Percentiles rank a stretch among this genome's conserved stretches.
phyloP scores from a whole-genome alignment of 345 rosid genomes.

The Cardiospermum halicacabum region DNA sequence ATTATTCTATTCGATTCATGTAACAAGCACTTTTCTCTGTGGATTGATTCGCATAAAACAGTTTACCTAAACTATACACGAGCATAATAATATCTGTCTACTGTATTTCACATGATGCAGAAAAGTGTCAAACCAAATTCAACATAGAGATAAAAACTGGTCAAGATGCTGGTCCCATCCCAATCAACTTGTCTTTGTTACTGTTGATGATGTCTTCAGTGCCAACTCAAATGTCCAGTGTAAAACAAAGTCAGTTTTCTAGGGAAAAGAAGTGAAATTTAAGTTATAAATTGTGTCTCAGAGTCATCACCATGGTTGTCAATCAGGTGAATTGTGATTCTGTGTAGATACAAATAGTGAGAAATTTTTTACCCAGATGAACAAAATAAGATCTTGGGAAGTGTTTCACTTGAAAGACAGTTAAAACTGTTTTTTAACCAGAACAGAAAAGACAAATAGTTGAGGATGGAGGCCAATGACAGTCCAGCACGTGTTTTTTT shows the following conservation, averaged over 20 bases:
- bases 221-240: background rate
- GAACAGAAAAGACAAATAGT: slow-evolving; percentile 10
- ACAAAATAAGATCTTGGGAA: background rate
- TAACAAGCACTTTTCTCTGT: background rate
- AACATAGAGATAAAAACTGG: too few species aligned
- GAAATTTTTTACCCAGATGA: background rate
- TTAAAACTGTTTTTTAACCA: slow-evolving; percentile 11
- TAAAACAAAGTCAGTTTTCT: background rate
- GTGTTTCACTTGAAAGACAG: background rate
- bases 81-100: too few species aligned
- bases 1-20: background rate
- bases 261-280: too few species aligned
- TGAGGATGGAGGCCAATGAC: background rate
- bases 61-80: too few species aligned
- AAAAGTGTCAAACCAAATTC: slow-evolving; percentile 14
- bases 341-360: background rate
- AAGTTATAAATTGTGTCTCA: background rate
- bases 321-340: background rate
- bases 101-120: background rate
- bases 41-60: too few species aligned
- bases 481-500: background rate
- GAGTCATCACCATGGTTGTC: background rate
- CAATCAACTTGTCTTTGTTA: slow-evolving; percentile 21
- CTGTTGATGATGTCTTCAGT: background rate
- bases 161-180: too few species aligned